These are phyloP conservation scores for Hyphopichia homilentoma DNA, from an alignment of 805 yeast species.

Conservation along the genomic window DNA sequence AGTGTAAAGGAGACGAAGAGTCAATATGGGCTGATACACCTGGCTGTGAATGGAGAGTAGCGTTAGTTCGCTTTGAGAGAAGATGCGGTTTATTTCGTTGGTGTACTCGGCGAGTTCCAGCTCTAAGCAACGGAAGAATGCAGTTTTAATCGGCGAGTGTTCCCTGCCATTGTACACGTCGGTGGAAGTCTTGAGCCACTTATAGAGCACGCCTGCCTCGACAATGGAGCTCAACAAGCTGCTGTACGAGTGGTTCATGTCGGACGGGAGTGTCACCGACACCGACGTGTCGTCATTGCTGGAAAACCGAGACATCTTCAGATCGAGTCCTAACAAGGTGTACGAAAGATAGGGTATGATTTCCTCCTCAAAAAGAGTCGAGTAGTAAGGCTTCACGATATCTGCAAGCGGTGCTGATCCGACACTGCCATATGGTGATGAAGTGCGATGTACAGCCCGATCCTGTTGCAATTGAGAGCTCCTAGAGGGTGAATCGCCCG, in stretches of 20 bases:
- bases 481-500: too few species aligned
- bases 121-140: conserved; percentile 52
- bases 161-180: conserved; percentile 22
- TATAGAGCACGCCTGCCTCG: conserved; percentile 72
- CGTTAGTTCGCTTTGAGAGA: too few species aligned
- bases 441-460: conserved; percentile 5
- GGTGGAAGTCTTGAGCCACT: conserved; percentile 34
- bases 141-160: conserved; percentile 56
- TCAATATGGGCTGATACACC: conserved; percentile 49
- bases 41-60: conserved; percentile 34
- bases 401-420: too few species aligned
- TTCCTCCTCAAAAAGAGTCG: conserved; percentile 23
- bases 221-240: conserved; percentile 53
- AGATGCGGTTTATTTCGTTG: conserved; percentile 30
- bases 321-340: conserved; percentile 59
- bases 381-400: conserved; percentile 31
- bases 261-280: conserved; percentile 43
- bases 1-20: conserved; percentile 53
- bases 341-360: conserved; percentile 48
- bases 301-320: conserved; percentile 49
- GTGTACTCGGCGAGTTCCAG: conserved; percentile 32
- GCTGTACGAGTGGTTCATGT: conserved; percentile 53
- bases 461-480: too few species aligned
- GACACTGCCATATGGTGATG: conserved; percentile 7
- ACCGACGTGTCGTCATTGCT: conserved; percentile 17